These are phyloP conservation scores for Yamadazyma nakazawae DNA, from an alignment of 805 yeast genomes.

Conservation along the genomic window DNA sequence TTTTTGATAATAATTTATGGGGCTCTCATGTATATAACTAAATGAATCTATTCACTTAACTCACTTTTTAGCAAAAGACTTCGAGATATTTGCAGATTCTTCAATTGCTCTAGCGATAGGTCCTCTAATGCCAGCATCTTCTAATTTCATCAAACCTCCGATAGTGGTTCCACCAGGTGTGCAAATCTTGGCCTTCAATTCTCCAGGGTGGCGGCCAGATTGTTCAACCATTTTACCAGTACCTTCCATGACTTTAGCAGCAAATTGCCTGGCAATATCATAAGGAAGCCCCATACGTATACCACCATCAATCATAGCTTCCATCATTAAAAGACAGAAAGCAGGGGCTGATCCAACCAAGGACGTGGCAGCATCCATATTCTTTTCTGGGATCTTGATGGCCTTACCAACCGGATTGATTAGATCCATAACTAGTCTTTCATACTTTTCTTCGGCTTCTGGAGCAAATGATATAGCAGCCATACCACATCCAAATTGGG, in stretches of 20 bases:
- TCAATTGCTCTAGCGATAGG: conserved; percentile 86
- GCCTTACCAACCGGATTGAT: conserved; percentile 67
- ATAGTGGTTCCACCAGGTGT: conserved; percentile 99
- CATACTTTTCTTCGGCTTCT: conserved; percentile 40
- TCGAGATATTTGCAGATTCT: conserved; percentile 85
- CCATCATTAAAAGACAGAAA: conserved; percentile 82
- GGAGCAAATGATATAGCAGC: conserved; percentile 82
- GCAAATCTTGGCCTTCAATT: conserved; percentile 80
- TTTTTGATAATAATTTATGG: too few relatives aligned
- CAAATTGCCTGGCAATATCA: conserved; percentile 76
- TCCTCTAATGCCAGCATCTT: conserved; percentile 83
- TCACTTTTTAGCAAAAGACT: conserved; percentile 40
- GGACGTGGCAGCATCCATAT: conserved; percentile 95
- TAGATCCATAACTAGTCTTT: conserved; percentile 49
- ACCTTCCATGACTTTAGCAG: conserved; percentile 92
- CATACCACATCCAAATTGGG: conserved; percentile 88
- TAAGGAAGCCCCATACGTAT: conserved; percentile 91
- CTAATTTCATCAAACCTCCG: conserved; percentile 90
- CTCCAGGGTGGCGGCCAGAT: conserved; percentile 85
- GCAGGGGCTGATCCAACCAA: conserved; percentile 98
- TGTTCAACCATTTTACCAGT: conserved; percentile 85
- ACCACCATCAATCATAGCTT: conserved; percentile 91
- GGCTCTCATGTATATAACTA: background rate
- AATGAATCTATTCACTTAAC: background rate
- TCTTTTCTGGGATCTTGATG: conserved; percentile 74